phyloP scores from a whole-genome alignment of 441 rosid genomes.

The Heliophila coronopifolia region DNA sequence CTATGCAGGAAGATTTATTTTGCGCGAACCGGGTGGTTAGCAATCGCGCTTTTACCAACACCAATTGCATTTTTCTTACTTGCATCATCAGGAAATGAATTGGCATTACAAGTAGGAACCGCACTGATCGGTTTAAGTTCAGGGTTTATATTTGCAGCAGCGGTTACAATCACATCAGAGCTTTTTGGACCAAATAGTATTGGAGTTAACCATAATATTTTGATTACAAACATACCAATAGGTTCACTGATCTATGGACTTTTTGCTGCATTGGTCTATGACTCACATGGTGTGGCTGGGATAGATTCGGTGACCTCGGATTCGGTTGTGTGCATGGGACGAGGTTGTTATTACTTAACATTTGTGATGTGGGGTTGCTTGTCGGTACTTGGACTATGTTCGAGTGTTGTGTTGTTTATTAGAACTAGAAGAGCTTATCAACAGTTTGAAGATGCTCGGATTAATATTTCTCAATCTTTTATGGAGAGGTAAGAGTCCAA shows the following conservation, averaged over 20 bases:
- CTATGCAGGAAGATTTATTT: conserved; percentile 75
- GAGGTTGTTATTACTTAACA: conserved; percentile 60
- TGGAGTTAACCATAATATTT: conserved; percentile 91
- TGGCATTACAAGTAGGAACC: conserved; percentile 47
- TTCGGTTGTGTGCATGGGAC: conserved; percentile 68
- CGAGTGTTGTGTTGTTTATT: conserved; percentile 52
- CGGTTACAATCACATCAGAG: conserved; percentile 85
- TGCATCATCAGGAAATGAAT: conserved; percentile 35
- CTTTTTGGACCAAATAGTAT: conserved; percentile 80
- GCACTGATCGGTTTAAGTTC: conserved; percentile 83
- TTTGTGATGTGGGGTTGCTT: conserved; percentile 82
- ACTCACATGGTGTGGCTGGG: conserved; percentile 37
- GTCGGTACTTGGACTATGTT: conserved; percentile 54
- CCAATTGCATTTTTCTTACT: conserved; percentile 74
- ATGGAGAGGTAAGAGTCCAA: too few relatives aligned
- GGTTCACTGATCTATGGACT: conserved; percentile 81
- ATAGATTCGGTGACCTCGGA: conserved; percentile 26
- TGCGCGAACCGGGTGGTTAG: conserved; percentile 90
- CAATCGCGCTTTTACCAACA: conserved; percentile 73
- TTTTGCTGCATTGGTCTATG: conserved; percentile 72
- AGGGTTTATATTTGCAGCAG: conserved; percentile 90
- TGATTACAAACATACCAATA: conserved; percentile 81
- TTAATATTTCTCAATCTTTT: too few relatives aligned
- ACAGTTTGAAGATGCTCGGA: too few relatives aligned
- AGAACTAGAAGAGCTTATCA: conserved; percentile 79